phyloP scores from a whole-genome alignment of 2,329 filamentous ascomycete genomes.

The Leptoxyphium fumago region DNA sequence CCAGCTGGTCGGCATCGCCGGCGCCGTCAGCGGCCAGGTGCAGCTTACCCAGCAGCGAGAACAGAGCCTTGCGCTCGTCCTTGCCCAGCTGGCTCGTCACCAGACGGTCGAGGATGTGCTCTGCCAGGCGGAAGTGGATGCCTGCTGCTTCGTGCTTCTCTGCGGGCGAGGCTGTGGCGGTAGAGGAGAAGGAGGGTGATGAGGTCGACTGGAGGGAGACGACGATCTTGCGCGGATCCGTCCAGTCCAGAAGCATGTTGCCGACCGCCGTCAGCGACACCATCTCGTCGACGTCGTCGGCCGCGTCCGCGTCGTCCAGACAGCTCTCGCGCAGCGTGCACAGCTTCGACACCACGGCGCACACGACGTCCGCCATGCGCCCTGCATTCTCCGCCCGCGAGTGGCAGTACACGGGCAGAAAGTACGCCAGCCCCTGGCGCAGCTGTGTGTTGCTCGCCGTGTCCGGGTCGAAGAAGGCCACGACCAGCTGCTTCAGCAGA shows the following conservation, averaged over 20 bases:
- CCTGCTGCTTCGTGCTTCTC: conserved; percentile 10
- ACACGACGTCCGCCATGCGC: conserved; percentile 59
- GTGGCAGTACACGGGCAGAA: conserved; percentile 88
- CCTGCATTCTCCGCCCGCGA: conserved; percentile 69
- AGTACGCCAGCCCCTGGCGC: conserved; percentile 79
- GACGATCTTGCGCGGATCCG: conserved; percentile 67
- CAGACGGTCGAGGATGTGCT: conserved; percentile 61
- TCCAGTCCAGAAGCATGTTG: conserved; percentile 83
- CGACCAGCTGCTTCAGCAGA: conserved; percentile 68
- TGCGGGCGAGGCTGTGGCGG: conserved; percentile 4
- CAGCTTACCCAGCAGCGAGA: conserved; percentile 67
- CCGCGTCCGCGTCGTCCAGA: conserved; percentile 40
- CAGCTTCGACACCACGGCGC: conserved; percentile 61
- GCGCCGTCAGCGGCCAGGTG: conserved; percentile 47
- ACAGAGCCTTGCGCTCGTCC: conserved; percentile 74
- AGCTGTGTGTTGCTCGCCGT: conserved; percentile 68
- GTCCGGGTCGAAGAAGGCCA: conserved; percentile 77
- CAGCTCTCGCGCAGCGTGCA: conserved; percentile 22
- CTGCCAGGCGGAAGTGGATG: conserved; percentile 65
- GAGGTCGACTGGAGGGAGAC: conserved; percentile 14
- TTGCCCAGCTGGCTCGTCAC: conserved; percentile 47
- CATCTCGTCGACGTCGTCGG: conserved; percentile 55
- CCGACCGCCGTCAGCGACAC: conserved; percentile 60
- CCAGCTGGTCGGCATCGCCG: conserved; percentile 16
- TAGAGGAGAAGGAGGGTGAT: background rate